Percentiles rank a stretch among this genome's conserved stretches.
phyloP scores from a whole-genome alignment of 331 rosid species.

The Rhamnella rubrinervis region DNA sequence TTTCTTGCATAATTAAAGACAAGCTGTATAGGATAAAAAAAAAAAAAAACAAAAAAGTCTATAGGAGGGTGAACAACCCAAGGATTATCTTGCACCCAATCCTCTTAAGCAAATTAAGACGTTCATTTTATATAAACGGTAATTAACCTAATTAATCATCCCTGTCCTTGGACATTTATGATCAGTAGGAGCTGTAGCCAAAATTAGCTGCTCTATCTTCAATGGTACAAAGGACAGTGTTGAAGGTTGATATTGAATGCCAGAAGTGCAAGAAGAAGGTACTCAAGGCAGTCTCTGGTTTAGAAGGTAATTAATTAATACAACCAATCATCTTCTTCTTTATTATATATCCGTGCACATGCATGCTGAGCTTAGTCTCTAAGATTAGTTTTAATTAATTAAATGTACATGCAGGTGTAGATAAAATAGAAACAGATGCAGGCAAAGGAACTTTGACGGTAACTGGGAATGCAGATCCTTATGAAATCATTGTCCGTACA shows the following conservation, averaged over 20 bases:
- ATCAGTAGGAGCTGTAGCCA: too few species aligned
- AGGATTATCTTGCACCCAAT: too few species aligned
- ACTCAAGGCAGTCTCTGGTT: slow-evolving; percentile 48
- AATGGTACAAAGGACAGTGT: slow-evolving; percentile 51
- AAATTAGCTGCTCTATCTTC: neutral
- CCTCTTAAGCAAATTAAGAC: too few species aligned
- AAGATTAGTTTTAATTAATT: too few species aligned
- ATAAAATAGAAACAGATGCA: slow-evolving; percentile 64
- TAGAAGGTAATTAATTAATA: slow-evolving; percentile 33
- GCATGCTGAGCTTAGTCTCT: too few species aligned
- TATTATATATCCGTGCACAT: neutral
- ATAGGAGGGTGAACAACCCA: slow-evolving; percentile 2
- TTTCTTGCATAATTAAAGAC: too few species aligned
- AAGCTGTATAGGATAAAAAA: too few species aligned
- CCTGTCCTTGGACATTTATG: too few species aligned
- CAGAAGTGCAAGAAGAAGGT: slow-evolving; percentile 55
- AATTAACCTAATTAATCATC: too few species aligned
- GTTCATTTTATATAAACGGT: too few species aligned
- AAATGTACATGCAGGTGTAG: slow-evolving; percentile 41
- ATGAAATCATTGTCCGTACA: slow-evolving; percentile 42
- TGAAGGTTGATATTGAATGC: slow-evolving; percentile 53
- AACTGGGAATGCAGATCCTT: slow-evolving; percentile 70
- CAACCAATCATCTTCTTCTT: neutral
- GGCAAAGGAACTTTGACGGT: slow-evolving; percentile 55
- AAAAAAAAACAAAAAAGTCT: neutral